phyloP scores from a whole-genome alignment of 345 rosid species.

The Excoecaria cochinchinensis region DNA sequence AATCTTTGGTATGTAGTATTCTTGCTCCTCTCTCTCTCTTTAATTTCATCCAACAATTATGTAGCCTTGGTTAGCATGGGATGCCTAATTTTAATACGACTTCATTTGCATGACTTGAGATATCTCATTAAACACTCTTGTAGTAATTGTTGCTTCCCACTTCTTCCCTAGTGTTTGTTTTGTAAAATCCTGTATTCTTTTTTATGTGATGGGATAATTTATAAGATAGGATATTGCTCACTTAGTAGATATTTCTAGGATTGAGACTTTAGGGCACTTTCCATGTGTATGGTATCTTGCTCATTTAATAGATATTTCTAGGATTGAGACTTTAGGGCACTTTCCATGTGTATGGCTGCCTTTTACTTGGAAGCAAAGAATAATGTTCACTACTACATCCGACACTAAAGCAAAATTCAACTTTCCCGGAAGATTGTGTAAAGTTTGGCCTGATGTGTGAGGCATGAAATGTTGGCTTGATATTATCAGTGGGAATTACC shows the following conservation, averaged over 20 bases:
- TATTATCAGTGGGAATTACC: no score
- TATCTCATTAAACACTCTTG: background rate
- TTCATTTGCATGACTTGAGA: background rate
- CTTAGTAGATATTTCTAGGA: background rate
- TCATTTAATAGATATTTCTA: background rate
- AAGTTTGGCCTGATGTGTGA: background rate
- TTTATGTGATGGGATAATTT: background rate
- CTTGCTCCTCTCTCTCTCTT: background rate
- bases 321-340: background rate
- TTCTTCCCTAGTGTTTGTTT: background rate
- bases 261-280: background rate
- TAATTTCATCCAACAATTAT: background rate
- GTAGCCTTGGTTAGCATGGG: background rate
- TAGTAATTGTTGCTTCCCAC: background rate
- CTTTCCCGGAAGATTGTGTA: background rate
- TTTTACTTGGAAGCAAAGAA: background rate
- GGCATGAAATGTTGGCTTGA: no score
- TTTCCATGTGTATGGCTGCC: background rate
- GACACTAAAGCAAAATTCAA: background rate
- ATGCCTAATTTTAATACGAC: background rate
- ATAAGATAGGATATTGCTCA: background rate
- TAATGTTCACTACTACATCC: no score
- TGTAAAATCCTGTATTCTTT: background rate
- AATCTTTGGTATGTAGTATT: constrained; percentile 58
- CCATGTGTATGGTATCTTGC: background rate